Percentiles rank a stretch among this genome's conserved stretches.
phyloP scores from a whole-genome alignment of 1,284 basidiomycete species.

The Clitocybe nebularis region DNA sequence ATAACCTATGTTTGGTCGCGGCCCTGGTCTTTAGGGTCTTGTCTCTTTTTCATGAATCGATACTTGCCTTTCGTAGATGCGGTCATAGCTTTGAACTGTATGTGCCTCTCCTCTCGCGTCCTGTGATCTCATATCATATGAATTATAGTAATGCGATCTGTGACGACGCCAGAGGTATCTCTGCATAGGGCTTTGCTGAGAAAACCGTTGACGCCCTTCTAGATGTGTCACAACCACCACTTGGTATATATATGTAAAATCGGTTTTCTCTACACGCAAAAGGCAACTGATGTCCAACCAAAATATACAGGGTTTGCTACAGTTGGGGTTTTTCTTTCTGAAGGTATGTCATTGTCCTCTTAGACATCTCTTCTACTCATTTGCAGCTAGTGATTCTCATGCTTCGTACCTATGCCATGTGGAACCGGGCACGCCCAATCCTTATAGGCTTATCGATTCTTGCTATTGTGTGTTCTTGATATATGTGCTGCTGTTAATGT shows the following conservation, averaged over 20 bases:
- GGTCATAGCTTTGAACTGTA: conserved; percentile 31
- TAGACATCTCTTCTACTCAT: no score
- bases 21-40: conserved; percentile 30
- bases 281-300: no score
- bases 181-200: no score
- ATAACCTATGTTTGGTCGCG: conserved; percentile 34
- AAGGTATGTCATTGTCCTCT: conserved; percentile 27
- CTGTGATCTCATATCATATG: background rate
- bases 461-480: conserved; percentile 18
- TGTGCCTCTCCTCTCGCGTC: conserved; percentile 11
- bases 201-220: background rate
- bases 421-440: conserved; percentile 32
- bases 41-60: conserved; percentile 37
- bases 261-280: background rate
- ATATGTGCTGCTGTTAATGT: background rate
- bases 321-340: conserved; percentile 33
- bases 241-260: background rate
- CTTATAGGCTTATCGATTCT: conserved; percentile 25
- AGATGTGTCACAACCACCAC: background rate
- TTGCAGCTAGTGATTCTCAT: conserved; percentile 34
- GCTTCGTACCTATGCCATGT: conserved; percentile 41
- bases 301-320: conserved; percentile 35
- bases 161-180: background rate
- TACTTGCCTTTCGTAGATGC: conserved; percentile 41
- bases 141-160: background rate